These are phyloP conservation scores for Phytopythium delawarense DNA, from an alignment of 352 stramenopile genomes.

Conservation along the genomic window DNA sequence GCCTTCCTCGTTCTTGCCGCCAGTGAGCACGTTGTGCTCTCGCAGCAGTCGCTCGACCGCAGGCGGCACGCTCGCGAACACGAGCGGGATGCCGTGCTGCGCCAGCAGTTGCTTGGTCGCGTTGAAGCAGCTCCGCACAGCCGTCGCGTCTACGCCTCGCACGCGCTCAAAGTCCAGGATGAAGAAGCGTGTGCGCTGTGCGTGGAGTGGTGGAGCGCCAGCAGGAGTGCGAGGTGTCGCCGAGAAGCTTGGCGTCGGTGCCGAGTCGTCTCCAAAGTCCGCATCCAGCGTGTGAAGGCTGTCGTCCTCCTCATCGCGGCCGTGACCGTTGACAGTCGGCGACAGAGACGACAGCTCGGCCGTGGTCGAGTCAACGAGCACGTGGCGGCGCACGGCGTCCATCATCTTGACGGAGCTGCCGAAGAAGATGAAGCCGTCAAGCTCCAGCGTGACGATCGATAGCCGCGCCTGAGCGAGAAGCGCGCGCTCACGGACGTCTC, in stretches of 20 bases:
- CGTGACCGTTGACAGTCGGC: not conserved
- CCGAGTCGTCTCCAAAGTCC: not conserved
- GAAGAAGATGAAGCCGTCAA: constrained; percentile 88
- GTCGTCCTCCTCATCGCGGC: constrained; percentile 1
- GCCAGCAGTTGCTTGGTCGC: constrained; percentile 76
- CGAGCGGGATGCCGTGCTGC: constrained; percentile 71
- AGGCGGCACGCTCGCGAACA: constrained; percentile 69
- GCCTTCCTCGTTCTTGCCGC: not conserved
- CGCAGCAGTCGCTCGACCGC: constrained; percentile 70
- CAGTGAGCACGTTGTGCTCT: constrained; percentile 68
- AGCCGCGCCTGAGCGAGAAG: constrained; percentile 67
- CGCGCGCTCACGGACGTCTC: constrained; percentile 68
- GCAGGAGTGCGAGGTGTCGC: constrained; percentile 25
- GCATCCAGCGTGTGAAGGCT: constrained; percentile 3
- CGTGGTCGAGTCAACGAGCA: constrained; percentile 43
- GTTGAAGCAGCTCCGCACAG: constrained; percentile 85
- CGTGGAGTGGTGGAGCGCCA: constrained; percentile 37
- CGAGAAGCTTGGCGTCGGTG: constrained; percentile 32
- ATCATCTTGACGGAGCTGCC: constrained; percentile 86
- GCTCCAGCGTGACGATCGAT: constrained; percentile 82
- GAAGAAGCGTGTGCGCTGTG: constrained; percentile 78
- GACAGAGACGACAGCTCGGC: not conserved
- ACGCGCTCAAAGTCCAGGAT: constrained; percentile 89
- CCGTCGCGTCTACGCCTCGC: constrained; percentile 86
- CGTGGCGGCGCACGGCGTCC: constrained; percentile 80